phyloP scores from a whole-genome alignment of 2,329 filamentous ascomycete species.

The Fusarium sp. region DNA sequence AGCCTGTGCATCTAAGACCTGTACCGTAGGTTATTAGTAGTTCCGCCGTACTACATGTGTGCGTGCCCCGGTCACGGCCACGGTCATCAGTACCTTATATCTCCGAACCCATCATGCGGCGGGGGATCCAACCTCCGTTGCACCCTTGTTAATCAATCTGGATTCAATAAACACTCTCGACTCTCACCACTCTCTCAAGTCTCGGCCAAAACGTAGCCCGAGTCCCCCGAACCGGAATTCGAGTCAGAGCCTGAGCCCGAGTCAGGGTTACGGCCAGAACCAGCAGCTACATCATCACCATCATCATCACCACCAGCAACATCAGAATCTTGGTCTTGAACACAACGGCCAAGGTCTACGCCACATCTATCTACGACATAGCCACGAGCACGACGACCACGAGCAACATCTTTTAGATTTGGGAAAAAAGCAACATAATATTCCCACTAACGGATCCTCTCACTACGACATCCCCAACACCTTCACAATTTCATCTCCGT shows the following conservation, averaged over 20 bases:
- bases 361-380: slow-evolving; percentile 32
- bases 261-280: slow-evolving; percentile 21
- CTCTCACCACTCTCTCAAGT: slow-evolving; percentile 25
- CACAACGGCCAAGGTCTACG: slow-evolving; percentile 16
- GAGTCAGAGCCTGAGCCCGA: slow-evolving; percentile 24
- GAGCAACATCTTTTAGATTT: slow-evolving; percentile 24
- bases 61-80: slow-evolving; percentile 37
- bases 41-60: slow-evolving; percentile 28
- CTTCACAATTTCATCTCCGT: slow-evolving; percentile 25
- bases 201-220: slow-evolving; percentile 36
- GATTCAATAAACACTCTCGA: slow-evolving; percentile 59
- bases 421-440: slow-evolving; percentile 40
- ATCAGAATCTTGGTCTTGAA: slow-evolving; percentile 1
- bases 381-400: slow-evolving; percentile 33
- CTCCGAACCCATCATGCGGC: slow-evolving; percentile 60
- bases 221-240: slow-evolving; percentile 23
- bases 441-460: slow-evolving; percentile 21
- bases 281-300: slow-evolving; percentile 25
- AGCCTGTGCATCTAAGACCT: not conserved
- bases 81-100: slow-evolving; percentile 36
- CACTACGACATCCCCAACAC: slow-evolving; percentile 25
- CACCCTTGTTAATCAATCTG: slow-evolving; percentile 61
- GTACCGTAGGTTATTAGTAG: not conserved
- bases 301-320: slow-evolving; percentile 11
- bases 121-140: slow-evolving; percentile 64